Percentiles rank a stretch among this genome's conserved stretches.
Conservation (phyloP, 148 eudicot species). For the Persicaria maculosa region DNA sequence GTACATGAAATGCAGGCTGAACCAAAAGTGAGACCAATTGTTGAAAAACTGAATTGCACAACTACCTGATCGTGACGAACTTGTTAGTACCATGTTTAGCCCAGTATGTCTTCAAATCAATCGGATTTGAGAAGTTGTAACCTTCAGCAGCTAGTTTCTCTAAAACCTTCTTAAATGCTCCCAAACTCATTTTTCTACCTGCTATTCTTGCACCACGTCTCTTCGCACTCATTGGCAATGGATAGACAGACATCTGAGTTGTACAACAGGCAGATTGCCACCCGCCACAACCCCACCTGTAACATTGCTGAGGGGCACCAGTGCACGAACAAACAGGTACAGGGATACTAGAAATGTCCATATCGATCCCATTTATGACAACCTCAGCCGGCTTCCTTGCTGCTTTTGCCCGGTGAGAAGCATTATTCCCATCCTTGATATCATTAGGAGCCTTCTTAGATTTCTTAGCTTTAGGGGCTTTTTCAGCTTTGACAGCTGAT, state of each 20-base stretch:
- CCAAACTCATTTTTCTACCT: slow-evolving; percentile 21
- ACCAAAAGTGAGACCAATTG: slow-evolving; percentile 23
- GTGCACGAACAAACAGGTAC: slow-evolving; percentile 22
- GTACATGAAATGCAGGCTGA: slow-evolving; percentile 42
- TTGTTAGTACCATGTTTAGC: slow-evolving; percentile 22
- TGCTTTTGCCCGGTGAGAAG: slow-evolving; percentile 12
- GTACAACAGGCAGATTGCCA: slow-evolving; percentile 23
- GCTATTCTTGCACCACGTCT: slow-evolving; percentile 22
- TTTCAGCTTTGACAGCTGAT: slow-evolving; percentile 16
- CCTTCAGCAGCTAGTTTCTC: slow-evolving; percentile 23
- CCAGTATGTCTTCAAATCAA: slow-evolving; percentile 19
- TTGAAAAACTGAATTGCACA: slow-evolving; percentile 20
- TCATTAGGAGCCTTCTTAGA: slow-evolving; percentile 16
- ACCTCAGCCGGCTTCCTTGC: slow-evolving; percentile 16
- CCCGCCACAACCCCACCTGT: slow-evolving; percentile 21
- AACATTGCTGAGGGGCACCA: slow-evolving; percentile 18
- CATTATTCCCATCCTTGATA: slow-evolving; percentile 11
- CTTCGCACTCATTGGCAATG: slow-evolving; percentile 22
- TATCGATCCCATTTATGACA: slow-evolving; percentile 19
- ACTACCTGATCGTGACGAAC: slow-evolving; percentile 21
- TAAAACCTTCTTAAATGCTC: slow-evolving; percentile 20
- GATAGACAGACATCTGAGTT: slow-evolving; percentile 18
- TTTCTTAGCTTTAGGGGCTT: slow-evolving; percentile 17
- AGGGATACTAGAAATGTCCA: slow-evolving; percentile 20
- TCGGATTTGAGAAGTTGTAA: slow-evolving; percentile 19